Evolutionary conservation across 129 eudicot species (phyloP).

Genomic region (Chrysanthemum lavandulifolium): DNA sequence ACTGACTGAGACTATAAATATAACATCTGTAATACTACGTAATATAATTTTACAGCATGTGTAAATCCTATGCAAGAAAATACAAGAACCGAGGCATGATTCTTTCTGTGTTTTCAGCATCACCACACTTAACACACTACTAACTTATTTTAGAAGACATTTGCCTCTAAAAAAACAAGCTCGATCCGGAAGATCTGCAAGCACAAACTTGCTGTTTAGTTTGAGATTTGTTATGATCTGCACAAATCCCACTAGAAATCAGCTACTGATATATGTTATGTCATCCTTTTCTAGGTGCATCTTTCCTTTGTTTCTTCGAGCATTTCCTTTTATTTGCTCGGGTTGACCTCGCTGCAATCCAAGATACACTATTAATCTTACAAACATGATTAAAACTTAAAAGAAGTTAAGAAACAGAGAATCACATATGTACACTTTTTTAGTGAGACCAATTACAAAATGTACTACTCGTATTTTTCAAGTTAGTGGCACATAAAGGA

Average conservation of each 20-base stretch:
- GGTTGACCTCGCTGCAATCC: conserved; percentile 74
- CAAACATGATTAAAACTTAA: background rate
- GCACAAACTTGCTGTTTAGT: conserved; percentile 1
- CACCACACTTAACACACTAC: background rate
- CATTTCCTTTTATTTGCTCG: conserved; percentile 39
- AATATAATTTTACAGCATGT: background rate
- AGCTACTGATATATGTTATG: conserved; percentile 44
- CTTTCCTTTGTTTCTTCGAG: conserved; percentile 71
- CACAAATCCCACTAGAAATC: conserved; percentile 1
- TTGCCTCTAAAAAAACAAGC: background rate
- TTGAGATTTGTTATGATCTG: background rate
- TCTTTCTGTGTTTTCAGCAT: background rate
- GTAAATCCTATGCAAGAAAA: background rate
- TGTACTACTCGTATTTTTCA: no score
- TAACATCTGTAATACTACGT: background rate
- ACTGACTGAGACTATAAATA: background rate
- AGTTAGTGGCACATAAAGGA: no score
- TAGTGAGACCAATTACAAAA: background rate
- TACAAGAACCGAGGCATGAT: background rate
- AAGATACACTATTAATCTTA: conserved; percentile 4
- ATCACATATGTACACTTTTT: no score
- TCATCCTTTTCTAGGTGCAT: conserved; percentile 72
- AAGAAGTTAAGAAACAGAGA: no score
- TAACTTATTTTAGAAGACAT: conserved; percentile 9
- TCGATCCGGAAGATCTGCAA: background rate